Base-by-base conservation (phyloP, 73 alveolate genomes). In the Effrenium voratum region DNA sequence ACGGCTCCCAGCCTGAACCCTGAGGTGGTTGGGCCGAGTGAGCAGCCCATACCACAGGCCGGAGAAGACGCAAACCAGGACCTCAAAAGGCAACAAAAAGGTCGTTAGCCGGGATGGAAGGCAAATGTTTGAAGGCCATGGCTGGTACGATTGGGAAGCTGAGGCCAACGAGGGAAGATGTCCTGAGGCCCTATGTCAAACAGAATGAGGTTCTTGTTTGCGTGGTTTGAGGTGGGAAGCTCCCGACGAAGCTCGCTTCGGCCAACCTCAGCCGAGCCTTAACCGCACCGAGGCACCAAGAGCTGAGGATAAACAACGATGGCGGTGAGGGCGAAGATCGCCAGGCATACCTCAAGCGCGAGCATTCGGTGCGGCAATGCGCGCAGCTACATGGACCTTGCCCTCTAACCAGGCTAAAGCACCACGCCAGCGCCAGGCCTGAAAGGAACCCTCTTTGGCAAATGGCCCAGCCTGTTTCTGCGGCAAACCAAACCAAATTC, bases 31-130 rank as follows among this genome's bases (percentile, higher is more conserved):
- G 40, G 95, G 95, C 85, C 95, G 95, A 2, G 95, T 87, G 43
- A 87, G 83, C 34, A 87, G 73, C 52, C 95, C 95, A 47, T 87
- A 87, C 95, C 95, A 87, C 49, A 87, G 72, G 75, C 95, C 95
- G 36, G 95, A 87, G 85, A 87, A 87, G 24, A 87, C 95, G 73
- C 95, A 87, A 13, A 87, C 95, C 45, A 87, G 76, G 50, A 87
- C 95, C 95, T 80, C 70, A n/a, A 34, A 41, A 0, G 68, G 43
- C 1, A 79, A 38, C 16, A 38, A n/a, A n/a, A n/a, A n/a, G n/a
- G n/a, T n/a, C n/a, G n/a, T n/a, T n/a, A n/a, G n/a, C n/a, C n/a
- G n/a, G n/a, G n/a, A n/a, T n/a, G n/a, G n/a, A n/a, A n/a, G n/a
- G n/a, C n/a, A n/a, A n/a, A n/a, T n/a, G n/a, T n/a, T n/a, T n/a